Evolutionary conservation across 441 rosid species (phyloP).

Genomic region (Arabidopsis hybrid): DNA sequence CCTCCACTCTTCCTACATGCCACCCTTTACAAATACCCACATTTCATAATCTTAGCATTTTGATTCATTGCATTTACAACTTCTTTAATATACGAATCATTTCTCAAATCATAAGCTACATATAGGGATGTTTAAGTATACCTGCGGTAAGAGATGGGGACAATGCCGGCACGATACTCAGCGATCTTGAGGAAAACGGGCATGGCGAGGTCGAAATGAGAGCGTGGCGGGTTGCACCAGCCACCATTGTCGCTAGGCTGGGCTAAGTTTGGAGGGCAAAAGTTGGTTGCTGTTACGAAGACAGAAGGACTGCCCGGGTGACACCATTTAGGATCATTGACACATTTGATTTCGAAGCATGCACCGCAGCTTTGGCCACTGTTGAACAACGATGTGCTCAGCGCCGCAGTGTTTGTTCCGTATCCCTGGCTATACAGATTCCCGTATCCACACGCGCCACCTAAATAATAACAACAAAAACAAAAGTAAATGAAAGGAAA

Average conservation of each 20-base stretch:
- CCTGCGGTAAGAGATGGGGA: constrained; percentile 88
- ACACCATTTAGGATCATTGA: constrained; percentile 81
- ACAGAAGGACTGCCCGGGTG: constrained; percentile 84
- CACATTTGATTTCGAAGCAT: constrained; percentile 84
- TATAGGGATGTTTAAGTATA: constrained; percentile 15
- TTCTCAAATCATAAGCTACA: no score
- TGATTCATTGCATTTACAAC: background rate
- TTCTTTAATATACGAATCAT: no score
- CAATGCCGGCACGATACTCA: constrained; percentile 83
- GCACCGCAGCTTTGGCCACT: constrained; percentile 80
- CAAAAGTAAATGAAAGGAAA: background rate
- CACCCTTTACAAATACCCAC: constrained; percentile 36
- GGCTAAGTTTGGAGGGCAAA: constrained; percentile 85
- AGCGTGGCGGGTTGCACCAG: constrained; percentile 93
- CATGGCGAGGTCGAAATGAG: constrained; percentile 92
- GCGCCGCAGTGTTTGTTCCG: constrained; percentile 85
- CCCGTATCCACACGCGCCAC: constrained; percentile 90
- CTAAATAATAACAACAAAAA: constrained; percentile 34
- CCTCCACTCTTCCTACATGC: constrained; percentile 48
- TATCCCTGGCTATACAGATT: constrained; percentile 90
- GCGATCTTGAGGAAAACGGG: constrained; percentile 91
- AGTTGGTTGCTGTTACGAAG: constrained; percentile 81
- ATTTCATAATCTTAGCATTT: constrained; percentile 1
- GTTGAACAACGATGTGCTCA: constrained; percentile 92
- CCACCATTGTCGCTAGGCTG: constrained; percentile 80